phyloP scores from a whole-genome alignment of 306 rosid species.

The Phaseolus lunatus region DNA sequence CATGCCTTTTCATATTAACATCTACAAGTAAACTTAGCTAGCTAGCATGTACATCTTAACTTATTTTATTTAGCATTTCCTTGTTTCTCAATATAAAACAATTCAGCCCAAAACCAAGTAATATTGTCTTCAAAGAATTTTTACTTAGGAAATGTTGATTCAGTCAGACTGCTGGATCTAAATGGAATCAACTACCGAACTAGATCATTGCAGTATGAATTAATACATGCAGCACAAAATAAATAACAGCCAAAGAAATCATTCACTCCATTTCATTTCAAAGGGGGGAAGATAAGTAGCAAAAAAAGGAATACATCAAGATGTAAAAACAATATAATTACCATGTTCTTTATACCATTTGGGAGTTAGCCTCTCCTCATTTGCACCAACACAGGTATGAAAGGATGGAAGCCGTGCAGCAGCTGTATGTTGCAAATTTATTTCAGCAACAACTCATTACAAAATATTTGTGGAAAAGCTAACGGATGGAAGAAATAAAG shows the following conservation, averaged over 20 bases:
- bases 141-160: not conserved
- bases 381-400: slow-evolving; percentile 96
- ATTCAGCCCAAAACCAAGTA: slow-evolving; percentile 6
- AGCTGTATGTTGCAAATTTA: slow-evolving; percentile 56
- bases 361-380: slow-evolving; percentile 92
- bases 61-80: not conserved
- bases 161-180: slow-evolving; percentile 23
- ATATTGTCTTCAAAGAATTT: not conserved
- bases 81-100: not conserved
- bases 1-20: slow-evolving; percentile 1
- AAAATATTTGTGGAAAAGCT: slow-evolving; percentile 10
- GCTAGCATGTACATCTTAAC: not conserved
- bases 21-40: slow-evolving; percentile 9
- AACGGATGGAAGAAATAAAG: slow-evolving; percentile 16
- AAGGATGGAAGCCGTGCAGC: slow-evolving; percentile 93
- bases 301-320: not conserved
- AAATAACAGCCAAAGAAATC: slow-evolving; percentile 35
- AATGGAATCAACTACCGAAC: slow-evolving; percentile 32
- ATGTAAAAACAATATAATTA: slow-evolving; percentile 55
- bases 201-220: slow-evolving; percentile 13
- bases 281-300: not conserved
- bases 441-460: slow-evolving; percentile 41
- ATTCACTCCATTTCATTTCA: slow-evolving; percentile 29
- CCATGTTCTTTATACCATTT: slow-evolving; percentile 97
- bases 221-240: slow-evolving; percentile 13